Conservation (phyloP, 176 grass and related monocot species). For the Ampelocalamus luodianensis region DNA sequence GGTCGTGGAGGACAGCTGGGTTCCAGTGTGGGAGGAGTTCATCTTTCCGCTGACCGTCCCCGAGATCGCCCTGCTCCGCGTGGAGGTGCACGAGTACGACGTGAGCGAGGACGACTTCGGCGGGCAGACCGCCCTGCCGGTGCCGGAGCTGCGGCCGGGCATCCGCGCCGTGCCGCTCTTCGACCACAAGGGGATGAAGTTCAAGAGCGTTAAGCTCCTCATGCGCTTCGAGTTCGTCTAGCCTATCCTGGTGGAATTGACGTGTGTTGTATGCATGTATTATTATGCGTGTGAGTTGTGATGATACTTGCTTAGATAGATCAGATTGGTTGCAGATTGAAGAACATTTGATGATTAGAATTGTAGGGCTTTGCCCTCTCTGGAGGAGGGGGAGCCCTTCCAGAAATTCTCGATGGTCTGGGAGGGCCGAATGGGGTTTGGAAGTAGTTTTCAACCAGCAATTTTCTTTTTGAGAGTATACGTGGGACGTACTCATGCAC, state of each 20-base stretch:
- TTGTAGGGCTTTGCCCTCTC: too few relatives aligned
- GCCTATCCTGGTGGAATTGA: neutral
- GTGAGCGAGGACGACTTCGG: slow-evolving; percentile 94
- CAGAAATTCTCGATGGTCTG: slow-evolving; percentile 56
- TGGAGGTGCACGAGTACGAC: slow-evolving; percentile 95
- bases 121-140: slow-evolving; percentile 72
- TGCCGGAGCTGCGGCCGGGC: slow-evolving; percentile 75
- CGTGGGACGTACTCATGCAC: too few relatives aligned
- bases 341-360: neutral
- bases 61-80: slow-evolving; percentile 83
- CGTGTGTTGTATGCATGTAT: slow-evolving; percentile 25
- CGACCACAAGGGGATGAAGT: slow-evolving; percentile 69
- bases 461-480: too few relatives aligned
- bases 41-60: slow-evolving; percentile 74
- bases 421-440: slow-evolving; percentile 46
- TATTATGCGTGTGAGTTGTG: neutral
- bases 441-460: too few relatives aligned
- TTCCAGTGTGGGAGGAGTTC: slow-evolving; percentile 82
- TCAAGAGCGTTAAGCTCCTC: slow-evolving; percentile 82
- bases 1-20: slow-evolving; percentile 87
- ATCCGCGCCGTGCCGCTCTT: slow-evolving; percentile 72
- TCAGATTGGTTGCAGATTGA: neutral
- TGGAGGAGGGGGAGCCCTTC: neutral
- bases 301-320: neutral
- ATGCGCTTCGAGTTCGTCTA: slow-evolving; percentile 79